These are phyloP conservation scores for Gaeumannomyces tritici DNA, from an alignment of 2,329 filamentous ascomycete species.

Conservation along the genomic window DNA sequence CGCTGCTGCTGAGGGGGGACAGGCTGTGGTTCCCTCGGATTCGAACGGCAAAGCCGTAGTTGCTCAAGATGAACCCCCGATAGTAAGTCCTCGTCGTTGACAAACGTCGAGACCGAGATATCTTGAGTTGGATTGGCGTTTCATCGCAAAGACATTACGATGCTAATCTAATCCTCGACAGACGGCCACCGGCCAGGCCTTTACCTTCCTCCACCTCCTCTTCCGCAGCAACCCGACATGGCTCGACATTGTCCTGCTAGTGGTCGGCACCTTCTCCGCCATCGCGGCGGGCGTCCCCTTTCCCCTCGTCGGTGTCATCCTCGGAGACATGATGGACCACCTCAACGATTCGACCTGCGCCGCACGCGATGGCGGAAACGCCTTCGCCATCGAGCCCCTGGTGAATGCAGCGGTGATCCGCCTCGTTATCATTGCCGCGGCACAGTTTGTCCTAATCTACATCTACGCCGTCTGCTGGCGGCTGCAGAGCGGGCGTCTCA, in stretches of 20 bases:
- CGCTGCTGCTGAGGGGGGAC: neutral
- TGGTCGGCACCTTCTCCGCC: conserved; percentile 29
- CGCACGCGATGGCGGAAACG: conserved; percentile 9
- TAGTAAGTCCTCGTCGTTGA: neutral
- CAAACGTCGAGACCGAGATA: neutral
- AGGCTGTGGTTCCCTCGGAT: neutral
- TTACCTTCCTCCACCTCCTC: conserved; percentile 18
- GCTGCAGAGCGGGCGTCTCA: conserved; percentile 52
- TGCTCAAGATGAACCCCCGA: neutral
- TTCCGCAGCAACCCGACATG: conserved; percentile 16
- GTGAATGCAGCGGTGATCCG: conserved; percentile 19
- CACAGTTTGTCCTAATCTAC: conserved; percentile 55
- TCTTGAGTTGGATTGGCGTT: too few relatives aligned
- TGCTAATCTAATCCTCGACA: neutral
- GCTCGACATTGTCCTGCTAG: conserved; percentile 21
- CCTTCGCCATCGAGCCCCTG: conserved; percentile 9
- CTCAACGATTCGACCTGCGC: conserved; percentile 37
- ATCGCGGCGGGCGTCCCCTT: conserved; percentile 43
- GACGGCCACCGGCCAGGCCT: neutral
- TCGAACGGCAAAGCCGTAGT: neutral
- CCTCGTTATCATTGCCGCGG: conserved; percentile 55
- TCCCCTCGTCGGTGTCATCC: conserved; percentile 46
- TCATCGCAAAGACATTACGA: neutral
- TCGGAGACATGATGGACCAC: conserved; percentile 41
- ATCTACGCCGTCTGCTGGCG: conserved; percentile 54